Base-by-base conservation (phyloP, 2,329 filamentous ascomycete species). In the Boeremia exigua region DNA sequence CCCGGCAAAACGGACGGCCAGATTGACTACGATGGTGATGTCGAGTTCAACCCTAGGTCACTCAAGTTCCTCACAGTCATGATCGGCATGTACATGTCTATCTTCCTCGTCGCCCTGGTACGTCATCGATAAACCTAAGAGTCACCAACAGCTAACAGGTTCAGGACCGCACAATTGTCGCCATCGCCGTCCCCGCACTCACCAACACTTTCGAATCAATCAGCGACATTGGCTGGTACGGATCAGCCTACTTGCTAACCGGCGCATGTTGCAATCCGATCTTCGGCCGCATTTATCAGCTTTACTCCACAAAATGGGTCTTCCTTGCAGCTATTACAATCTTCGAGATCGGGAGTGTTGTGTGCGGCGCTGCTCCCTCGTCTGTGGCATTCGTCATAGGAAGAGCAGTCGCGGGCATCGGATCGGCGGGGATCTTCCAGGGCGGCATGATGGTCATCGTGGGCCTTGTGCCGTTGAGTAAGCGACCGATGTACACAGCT, bases 281-380 rank as follows among this genome's bases (percentile, higher is more conserved):
- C 0, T 78, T 77, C 58, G 82, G 82, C 3, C 78, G 79, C 37
- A 63, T 78, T 2, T 83, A 81, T 67, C 79, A 77, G 19, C 78
- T 78, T 57, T 80, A 78, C 56, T 61, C 72, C 2, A 69, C 73
- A 1, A 80, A 80, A 61, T 66, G 58, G 32, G 62, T 67, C 0
- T 80, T 75, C 52, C 46, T 80, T 1, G 32, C 63, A 5, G 64
- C 69, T 1, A 71, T 80, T 12, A 37, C 74, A 9, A 58, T 81
- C 29, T 81, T 81, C 54, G 77, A 81, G 54, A n/a, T 76, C 12
- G 79, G 78, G 1, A 74, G 66, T 12, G 57, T 77, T 9, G 65
- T 81, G n/a, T 68, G 66, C 38, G 78, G 36, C 6, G 79, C 80
- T 3, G 67, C 65, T 6, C 78, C 79, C 1, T 78, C 70, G 42